These are phyloP conservation scores for Annulohypoxylon stygium DNA, from an alignment of 495 filamentous ascomycete genomes.

Conservation along the genomic window DNA sequence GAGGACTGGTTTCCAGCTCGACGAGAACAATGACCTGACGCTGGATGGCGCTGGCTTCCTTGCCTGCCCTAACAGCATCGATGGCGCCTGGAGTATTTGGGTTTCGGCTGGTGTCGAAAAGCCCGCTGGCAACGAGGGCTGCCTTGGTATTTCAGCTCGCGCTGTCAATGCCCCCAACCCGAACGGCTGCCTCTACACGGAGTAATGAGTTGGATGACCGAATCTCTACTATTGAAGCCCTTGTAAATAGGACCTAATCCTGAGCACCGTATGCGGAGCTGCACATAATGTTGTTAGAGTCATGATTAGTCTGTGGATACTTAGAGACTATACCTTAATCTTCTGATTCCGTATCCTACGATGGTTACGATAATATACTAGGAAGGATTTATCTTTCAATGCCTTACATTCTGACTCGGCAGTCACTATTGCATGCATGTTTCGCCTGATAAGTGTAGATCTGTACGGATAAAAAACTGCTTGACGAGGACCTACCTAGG, in stretches of 20 bases:
- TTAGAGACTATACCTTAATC: background rate
- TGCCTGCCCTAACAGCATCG: constrained; percentile 65
- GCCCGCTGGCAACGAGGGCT: constrained; percentile 61
- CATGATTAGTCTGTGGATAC: background rate
- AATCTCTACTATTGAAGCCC: background rate
- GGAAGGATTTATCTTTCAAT: background rate
- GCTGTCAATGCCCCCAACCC: constrained; percentile 51
- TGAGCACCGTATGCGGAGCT: background rate
- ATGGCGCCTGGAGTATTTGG: constrained; percentile 65
- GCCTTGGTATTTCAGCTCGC: constrained; percentile 58
- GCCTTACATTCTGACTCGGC: background rate
- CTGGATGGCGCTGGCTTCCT: constrained; percentile 60
- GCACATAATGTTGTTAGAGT: background rate
- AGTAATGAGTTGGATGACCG: constrained; percentile 9
- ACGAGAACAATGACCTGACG: constrained; percentile 56
- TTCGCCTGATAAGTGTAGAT: background rate
- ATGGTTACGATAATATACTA: background rate
- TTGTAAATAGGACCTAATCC: background rate
- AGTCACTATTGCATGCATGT: background rate
- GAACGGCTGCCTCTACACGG: constrained; percentile 39
- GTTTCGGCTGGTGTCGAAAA: constrained; percentile 55
- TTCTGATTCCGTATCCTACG: background rate
- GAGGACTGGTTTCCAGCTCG: constrained; percentile 59
- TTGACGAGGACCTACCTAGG: too few species aligned
- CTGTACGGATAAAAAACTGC: background rate